Evolutionary conservation across 163 green algal genomes (phyloP).

Genomic region (Coccomyxa subellipsoidea): DNA sequence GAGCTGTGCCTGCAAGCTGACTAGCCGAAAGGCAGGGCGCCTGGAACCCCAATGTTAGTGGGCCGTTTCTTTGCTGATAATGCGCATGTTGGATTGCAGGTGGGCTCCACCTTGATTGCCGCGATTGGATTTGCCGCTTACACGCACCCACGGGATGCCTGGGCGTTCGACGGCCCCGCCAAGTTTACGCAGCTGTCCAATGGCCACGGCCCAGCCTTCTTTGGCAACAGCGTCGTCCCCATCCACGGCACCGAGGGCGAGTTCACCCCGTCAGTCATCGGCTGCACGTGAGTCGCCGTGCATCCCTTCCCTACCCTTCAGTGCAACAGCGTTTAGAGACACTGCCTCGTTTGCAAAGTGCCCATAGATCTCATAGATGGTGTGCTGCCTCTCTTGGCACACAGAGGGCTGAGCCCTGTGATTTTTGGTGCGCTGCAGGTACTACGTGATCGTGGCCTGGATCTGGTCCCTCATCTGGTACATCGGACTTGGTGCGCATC

Average conservation of each 20-base stretch:
- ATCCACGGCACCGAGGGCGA: conserved; percentile 53
- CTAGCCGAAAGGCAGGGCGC: too few species aligned
- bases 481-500: conserved; percentile 43
- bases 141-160: conserved; percentile 30
- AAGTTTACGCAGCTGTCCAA: conserved; percentile 57
- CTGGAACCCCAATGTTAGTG: too few species aligned
- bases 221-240: conserved; percentile 44
- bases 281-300: conserved; percentile 49
- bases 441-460: conserved; percentile 76
- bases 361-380: too few species aligned
- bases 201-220: conserved; percentile 51
- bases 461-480: conserved; percentile 84
- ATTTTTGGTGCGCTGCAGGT: conserved; percentile 26
- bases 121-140: conserved; percentile 77
- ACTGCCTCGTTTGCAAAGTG: too few species aligned
- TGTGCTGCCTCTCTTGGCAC: not conserved
- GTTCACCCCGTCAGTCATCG: conserved; percentile 66
- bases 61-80: too few species aligned
- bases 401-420: not conserved
- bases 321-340: too few species aligned
- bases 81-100: too few species aligned
- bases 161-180: conserved; percentile 40
- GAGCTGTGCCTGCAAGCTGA: too few species aligned
- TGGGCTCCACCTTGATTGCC: conserved; percentile 54
- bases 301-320: too few species aligned